Percentiles rank a stretch among this genome's conserved stretches.
phyloP scores from a whole-genome alignment of 2,329 filamentous ascomycete genomes.

The Gnomoniopsis smithogilvyi region DNA sequence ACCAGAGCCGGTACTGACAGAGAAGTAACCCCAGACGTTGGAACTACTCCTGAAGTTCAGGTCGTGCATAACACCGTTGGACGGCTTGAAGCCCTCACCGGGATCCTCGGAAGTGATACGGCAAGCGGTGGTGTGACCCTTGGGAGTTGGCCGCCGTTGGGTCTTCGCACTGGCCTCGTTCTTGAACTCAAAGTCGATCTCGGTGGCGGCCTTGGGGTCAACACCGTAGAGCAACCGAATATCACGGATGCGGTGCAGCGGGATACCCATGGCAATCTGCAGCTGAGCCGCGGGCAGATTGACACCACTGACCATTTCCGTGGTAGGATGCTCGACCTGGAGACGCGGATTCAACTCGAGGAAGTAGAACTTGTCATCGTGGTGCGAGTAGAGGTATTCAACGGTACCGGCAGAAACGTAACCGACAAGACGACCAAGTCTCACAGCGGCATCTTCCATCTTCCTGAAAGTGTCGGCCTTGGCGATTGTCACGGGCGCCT shows the following conservation, averaged over 20 bases:
- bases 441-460: conserved; percentile 96
- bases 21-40: conserved; percentile 99
- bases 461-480: conserved; percentile 84
- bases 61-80: conserved; percentile 97
- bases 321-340: conserved; percentile 98
- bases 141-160: conserved; percentile 86
- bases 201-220: conserved; percentile 79
- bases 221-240: conserved; percentile 95
- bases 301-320: conserved; percentile 98
- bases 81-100: conserved; percentile 99
- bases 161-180: conserved; percentile 77
- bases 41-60: conserved; percentile 98
- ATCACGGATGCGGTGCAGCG: conserved; percentile 90
- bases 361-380: conserved; percentile 99
- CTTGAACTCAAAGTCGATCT: conserved; percentile 97
- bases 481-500: conserved; percentile 95
- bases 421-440: conserved; percentile 88
- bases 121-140: conserved; percentile 96
- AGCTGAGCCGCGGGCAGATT: conserved; percentile 96
- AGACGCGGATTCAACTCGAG: conserved; percentile 97
- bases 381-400: conserved; percentile 97
- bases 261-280: conserved; percentile 98
- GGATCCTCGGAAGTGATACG: conserved; percentile 99
- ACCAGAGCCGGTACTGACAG: conserved; percentile 90
- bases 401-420: conserved; percentile 99